phyloP scores from a whole-genome alignment of 73 alveolate species.

The Paramecium octaurelia region DNA sequence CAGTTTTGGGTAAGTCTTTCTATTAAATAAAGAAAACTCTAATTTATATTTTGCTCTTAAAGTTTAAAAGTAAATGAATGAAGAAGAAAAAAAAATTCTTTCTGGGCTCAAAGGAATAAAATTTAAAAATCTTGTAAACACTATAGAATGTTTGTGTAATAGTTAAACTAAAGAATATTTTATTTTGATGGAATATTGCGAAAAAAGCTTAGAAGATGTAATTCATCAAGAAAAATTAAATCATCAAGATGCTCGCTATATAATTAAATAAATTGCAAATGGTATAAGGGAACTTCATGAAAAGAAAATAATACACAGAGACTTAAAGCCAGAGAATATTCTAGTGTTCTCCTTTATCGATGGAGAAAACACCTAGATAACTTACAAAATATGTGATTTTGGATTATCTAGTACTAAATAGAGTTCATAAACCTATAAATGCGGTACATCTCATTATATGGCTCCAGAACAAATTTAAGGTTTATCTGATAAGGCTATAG shows the following conservation, averaged over 20 bases:
- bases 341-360: slow-evolving; percentile 63
- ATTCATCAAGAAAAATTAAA: neutral
- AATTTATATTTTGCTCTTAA: neutral
- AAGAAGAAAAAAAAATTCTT: neutral
- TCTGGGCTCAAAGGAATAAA: neutral
- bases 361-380: slow-evolving; percentile 70
- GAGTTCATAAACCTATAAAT: neutral
- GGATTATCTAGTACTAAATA: neutral
- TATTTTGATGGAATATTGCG: neutral
- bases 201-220: neutral
- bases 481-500: neutral
- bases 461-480: neutral
- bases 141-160: neutral
- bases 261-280: neutral
- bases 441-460: neutral
- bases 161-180: neutral
- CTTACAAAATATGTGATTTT: slow-evolving; percentile 19
- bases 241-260: neutral
- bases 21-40: neutral
- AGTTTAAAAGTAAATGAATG: neutral
- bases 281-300: slow-evolving; percentile 7
- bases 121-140: slow-evolving; percentile 10
- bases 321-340: slow-evolving; percentile 81
- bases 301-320: slow-evolving; percentile 74
- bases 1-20: neutral